Evolutionary conservation across 495 filamentous ascomycete species (phyloP).

Genomic region (Endocarpon pusillum): DNA sequence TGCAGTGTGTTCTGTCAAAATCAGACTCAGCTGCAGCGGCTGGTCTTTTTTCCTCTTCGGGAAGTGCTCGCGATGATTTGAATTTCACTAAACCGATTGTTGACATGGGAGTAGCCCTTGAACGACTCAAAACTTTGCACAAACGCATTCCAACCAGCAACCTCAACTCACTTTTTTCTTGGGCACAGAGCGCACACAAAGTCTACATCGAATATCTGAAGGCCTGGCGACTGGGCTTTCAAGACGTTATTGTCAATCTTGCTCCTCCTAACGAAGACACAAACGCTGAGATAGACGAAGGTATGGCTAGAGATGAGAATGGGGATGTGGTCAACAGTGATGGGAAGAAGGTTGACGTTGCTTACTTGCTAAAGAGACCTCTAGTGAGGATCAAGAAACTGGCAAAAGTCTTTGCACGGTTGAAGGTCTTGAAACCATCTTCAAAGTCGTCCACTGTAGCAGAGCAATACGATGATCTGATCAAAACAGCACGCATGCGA

Average conservation of each 20-base stretch:
- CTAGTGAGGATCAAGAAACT: slow-evolving; percentile 80
- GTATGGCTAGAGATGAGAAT: slow-evolving; percentile 56
- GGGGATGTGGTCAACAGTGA: slow-evolving; percentile 62
- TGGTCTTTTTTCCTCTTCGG: slow-evolving; percentile 44
- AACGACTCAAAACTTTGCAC: slow-evolving; percentile 67
- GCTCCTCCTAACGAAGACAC: slow-evolving; percentile 45
- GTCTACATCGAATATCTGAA: slow-evolving; percentile 79
- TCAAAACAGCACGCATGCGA: slow-evolving; percentile 57
- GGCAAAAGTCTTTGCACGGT: slow-evolving; percentile 62
- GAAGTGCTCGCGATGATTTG: slow-evolving; percentile 33
- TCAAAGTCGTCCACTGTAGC: slow-evolving; percentile 38
- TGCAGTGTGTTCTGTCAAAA: slow-evolving; percentile 68
- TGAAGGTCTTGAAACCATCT: slow-evolving; percentile 38
- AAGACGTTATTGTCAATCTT: slow-evolving; percentile 87
- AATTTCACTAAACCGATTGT: slow-evolving; percentile 77
- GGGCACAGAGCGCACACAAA: slow-evolving; percentile 60
- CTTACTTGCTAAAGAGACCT: slow-evolving; percentile 77
- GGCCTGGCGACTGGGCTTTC: slow-evolving; percentile 86
- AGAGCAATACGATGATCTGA: slow-evolving; percentile 47
- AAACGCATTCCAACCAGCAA: slow-evolving; percentile 58
- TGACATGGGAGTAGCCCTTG: slow-evolving; percentile 81
- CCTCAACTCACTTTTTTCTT: slow-evolving; percentile 49
- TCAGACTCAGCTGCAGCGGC: slow-evolving; percentile 46
- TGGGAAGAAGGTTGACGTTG: slow-evolving; percentile 87
- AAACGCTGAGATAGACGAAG: slow-evolving; percentile 42